Conservation (phyloP, 345 rosid species). For the Hibiscus mutabilis region DNA sequence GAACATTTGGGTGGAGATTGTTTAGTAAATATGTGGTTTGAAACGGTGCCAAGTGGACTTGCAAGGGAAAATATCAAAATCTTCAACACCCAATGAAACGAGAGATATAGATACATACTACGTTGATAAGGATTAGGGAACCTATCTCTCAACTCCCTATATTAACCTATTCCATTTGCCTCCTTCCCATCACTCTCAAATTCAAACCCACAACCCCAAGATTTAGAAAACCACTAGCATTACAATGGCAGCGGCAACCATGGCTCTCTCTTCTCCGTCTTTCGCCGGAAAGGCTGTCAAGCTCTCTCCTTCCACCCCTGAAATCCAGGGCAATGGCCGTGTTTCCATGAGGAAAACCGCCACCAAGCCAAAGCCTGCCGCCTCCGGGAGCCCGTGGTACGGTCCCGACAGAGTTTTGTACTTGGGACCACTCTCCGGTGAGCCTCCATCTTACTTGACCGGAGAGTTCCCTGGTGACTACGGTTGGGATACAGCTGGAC, state of each 20-base stretch:
- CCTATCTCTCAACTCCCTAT: too few relatives aligned
- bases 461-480: slow-evolving; percentile 75
- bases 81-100: too few relatives aligned
- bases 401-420: slow-evolving; percentile 72
- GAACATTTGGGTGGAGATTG: too few relatives aligned
- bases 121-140: too few relatives aligned
- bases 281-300: slow-evolving; percentile 44
- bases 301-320: slow-evolving; percentile 30
- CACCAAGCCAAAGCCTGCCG: slow-evolving; percentile 1
- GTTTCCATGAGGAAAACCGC: slow-evolving; percentile 41
- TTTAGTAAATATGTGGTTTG: too few relatives aligned
- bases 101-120: too few relatives aligned
- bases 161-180: too few relatives aligned
- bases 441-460: slow-evolving; percentile 65
- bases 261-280: slow-evolving; percentile 48
- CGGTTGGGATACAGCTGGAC: slow-evolving; percentile 78
- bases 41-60: too few relatives aligned
- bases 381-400: slow-evolving; percentile 60
- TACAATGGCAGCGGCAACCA: slow-evolving; percentile 44
- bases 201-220: too few relatives aligned
- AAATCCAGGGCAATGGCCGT: slow-evolving; percentile 31
- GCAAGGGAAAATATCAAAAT: not conserved
- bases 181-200: too few relatives aligned
- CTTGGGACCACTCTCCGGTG: slow-evolving; percentile 75
- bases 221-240: not conserved